Conservation (phyloP, 2,329 filamentous ascomycete species). For the Aspergillus aculeatinus region DNA sequence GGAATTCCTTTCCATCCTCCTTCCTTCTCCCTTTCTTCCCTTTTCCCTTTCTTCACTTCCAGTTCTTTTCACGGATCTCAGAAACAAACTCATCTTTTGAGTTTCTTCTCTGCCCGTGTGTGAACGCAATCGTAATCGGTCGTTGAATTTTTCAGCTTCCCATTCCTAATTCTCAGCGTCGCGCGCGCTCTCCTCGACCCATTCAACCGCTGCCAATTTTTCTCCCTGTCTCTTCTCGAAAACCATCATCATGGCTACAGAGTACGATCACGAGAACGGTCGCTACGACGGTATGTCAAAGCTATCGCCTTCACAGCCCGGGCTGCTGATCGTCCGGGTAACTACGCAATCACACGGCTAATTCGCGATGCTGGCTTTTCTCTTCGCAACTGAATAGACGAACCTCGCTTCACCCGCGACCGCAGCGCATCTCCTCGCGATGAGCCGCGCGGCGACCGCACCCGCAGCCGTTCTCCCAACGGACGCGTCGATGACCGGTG, state of each 20-base stretch:
- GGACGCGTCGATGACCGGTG: slow-evolving; percentile 56
- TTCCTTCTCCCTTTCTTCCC: slow-evolving; percentile 12
- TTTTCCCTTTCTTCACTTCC: slow-evolving; percentile 4
- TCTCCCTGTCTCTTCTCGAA: slow-evolving; percentile 13
- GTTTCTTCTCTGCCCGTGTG: slow-evolving; percentile 1
- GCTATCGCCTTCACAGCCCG: slow-evolving; percentile 11
- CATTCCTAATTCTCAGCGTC: not conserved
- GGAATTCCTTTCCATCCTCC: slow-evolving; percentile 8
- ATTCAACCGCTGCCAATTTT: not conserved
- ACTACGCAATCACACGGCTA: slow-evolving; percentile 15
- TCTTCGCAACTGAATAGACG: slow-evolving; percentile 43
- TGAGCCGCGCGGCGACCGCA: slow-evolving; percentile 53
- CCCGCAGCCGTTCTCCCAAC: slow-evolving; percentile 65
- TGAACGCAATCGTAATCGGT: not conserved
- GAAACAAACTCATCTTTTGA: not conserved
- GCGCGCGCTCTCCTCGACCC: slow-evolving; percentile 7
- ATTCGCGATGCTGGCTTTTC: slow-evolving; percentile 12
- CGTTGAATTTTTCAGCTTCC: slow-evolving; percentile 10
- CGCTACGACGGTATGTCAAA: slow-evolving; percentile 60
- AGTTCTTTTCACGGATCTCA: not conserved
- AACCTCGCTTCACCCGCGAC: slow-evolving; percentile 65
- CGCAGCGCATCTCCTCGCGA: slow-evolving; percentile 66
- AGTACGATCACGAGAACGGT: slow-evolving; percentile 66
- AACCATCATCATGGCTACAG: slow-evolving; percentile 43
- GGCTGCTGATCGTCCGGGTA: slow-evolving; percentile 8